phyloP scores from a whole-genome alignment of 257 asterid genomes.

The Rehmannia glutinosa region DNA sequence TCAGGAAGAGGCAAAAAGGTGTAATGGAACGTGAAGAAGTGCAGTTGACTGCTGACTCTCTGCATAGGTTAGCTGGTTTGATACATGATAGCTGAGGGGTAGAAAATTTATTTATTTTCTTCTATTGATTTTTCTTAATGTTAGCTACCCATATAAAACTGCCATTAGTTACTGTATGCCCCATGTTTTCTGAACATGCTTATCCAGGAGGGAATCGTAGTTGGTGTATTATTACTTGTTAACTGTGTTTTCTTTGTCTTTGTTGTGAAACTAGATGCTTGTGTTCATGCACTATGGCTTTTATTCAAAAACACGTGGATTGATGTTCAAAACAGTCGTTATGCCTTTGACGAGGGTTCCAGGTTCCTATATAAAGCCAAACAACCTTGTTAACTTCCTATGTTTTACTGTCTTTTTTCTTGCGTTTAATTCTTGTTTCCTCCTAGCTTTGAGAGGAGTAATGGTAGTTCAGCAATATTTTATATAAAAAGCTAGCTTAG shows the following conservation, averaged over 20 bases:
- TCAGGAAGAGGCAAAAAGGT: slow-evolving; percentile 90
- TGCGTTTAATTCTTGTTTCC: neutral
- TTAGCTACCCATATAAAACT: neutral
- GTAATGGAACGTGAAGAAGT: slow-evolving; percentile 94
- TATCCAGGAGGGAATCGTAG: neutral
- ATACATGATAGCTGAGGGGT: slow-evolving; percentile 19
- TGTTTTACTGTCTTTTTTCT: neutral
- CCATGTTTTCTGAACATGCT: neutral
- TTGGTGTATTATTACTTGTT: neutral
- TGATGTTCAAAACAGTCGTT: neutral
- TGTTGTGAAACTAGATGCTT: neutral
- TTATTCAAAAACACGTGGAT: neutral
- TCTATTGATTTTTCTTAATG: neutral
- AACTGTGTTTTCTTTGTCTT: neutral
- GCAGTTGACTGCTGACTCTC: slow-evolving; percentile 86
- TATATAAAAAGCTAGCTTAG: neutral
- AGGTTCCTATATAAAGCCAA: neutral
- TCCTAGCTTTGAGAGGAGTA: neutral
- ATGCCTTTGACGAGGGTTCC: neutral
- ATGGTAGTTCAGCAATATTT: neutral
- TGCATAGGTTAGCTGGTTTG: slow-evolving; percentile 65
- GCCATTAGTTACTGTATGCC: slow-evolving; percentile 3
- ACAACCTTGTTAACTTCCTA: neutral
- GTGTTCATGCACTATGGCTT: neutral
- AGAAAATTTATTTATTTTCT: neutral